A percentile compares a stretch with the other conserved stretches of the same genome.
These are phyloP conservation scores for Testicularia cyperi DNA, from an alignment of 1,284 basidiomycete genomes.

Conservation along the genomic window DNA sequence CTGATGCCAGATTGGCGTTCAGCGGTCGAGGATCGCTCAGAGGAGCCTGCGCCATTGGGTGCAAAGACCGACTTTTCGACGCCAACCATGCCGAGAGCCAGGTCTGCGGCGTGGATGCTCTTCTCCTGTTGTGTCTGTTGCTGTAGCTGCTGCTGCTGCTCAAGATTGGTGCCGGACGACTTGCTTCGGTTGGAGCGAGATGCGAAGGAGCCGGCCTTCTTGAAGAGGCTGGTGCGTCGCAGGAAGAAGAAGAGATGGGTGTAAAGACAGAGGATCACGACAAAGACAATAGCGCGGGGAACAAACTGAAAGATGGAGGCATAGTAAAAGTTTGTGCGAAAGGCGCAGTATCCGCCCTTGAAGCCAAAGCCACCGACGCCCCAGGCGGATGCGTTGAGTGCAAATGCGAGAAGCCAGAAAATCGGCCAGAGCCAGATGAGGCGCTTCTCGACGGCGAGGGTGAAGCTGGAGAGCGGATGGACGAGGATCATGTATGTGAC, in stretches of 20 bases:
- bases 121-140: not conserved
- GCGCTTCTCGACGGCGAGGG: slow-evolving; percentile 39
- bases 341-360: slow-evolving; percentile 44
- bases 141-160: slow-evolving; percentile 1
- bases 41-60: not conserved
- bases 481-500: slow-evolving; percentile 55
- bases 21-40: slow-evolving; percentile 14
- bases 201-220: slow-evolving; percentile 10
- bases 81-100: too few species aligned
- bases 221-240: slow-evolving; percentile 47
- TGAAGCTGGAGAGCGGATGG: slow-evolving; percentile 43
- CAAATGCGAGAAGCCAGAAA: slow-evolving; percentile 42
- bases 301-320: slow-evolving; percentile 44
- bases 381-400: slow-evolving; percentile 40
- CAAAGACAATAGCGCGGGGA: slow-evolving; percentile 39
- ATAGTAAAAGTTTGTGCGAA: slow-evolving; percentile 28
- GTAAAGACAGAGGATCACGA: slow-evolving; percentile 48
- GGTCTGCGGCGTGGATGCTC: too few species aligned
- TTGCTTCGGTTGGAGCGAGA: slow-evolving; percentile 10
- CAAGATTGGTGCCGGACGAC: slow-evolving; percentile 9
- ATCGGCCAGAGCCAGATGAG: slow-evolving; percentile 48
- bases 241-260: slow-evolving; percentile 57
- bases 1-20: not conserved
- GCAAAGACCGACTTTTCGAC: too few species aligned
- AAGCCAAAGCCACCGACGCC: slow-evolving; percentile 36